Evolutionary conservation across 495 filamentous ascomycete species (phyloP), one percentile per base, ranked within the genome.

Genomic region (Penicillium subrubescens): DNA sequence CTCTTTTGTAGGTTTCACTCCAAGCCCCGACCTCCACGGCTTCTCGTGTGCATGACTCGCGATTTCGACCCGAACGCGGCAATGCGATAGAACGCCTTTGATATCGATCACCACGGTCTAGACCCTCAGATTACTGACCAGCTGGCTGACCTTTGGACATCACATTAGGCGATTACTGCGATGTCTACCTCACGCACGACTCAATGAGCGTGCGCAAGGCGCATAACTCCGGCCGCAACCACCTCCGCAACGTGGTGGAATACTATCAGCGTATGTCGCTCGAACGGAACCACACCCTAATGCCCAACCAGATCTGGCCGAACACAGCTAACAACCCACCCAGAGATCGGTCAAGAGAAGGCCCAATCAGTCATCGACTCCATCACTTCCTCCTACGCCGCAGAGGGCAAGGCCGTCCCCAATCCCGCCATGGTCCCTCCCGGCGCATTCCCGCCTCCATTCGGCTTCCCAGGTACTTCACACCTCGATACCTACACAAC

Each of bases 131-230:
- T 23, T 23, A n/a, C 11, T 10, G 25, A 53, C n/a, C 48, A 58
- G 15, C 56, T 44, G 59, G 59, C 58, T 63, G 55, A 66, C 64
- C 39, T 57, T 53, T 15, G 10, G 46, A 59, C 44, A 41, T 51
- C 69, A 77, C 66, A 66, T 80, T 77, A 92, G 94, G 95, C 84
- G 95, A 99, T 77, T 99, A 98, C 83, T 99, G 95, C 86, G 95
- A 99, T 89, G 96, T 99, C 77, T 99, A 99, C 85, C 91, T 99
- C 68, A 99, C 96, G 62, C 95, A 99, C 84, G 96, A 99, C 88
- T 96, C 92, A 15, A 99, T 98, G 94, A 96, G 92, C 81, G 95
- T 99, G 73, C 92, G 95, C 72, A 97, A 97, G 81, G 95, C 95
- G 17, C 95, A 99, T 79, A 99, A 99, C 83, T 90, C 87, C 70